Evolutionary conservation across 1,139 yeast genomes (phyloP), one percentile per base, ranked within the genome.

Genomic region (Scheffersomyces cryptocercus): DNA sequence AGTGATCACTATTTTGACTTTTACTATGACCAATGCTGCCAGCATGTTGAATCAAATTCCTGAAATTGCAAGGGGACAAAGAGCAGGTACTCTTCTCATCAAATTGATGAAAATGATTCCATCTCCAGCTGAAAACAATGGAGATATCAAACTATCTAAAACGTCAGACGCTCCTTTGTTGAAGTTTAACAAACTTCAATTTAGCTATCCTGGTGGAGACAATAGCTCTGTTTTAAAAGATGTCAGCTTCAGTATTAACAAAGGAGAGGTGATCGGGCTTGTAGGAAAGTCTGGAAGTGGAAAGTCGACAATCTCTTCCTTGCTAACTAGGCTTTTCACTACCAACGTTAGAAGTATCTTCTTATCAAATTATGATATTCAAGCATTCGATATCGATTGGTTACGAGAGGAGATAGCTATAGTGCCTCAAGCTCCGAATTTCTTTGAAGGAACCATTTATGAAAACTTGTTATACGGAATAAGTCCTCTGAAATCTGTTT

Each of bases 241-340:
- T 15, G 50, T 82, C 2, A 59, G 61, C 10, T 68, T 87, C 38
- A 43, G 47, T 0, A 58, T 88, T 1, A 44, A 55, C 1, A 61
- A 65, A 12, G 77, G 79, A 29, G 77, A 81, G 47, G 71, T 78
- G 1, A 69, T 85, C 33, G 91, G 86, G 1, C 62, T 88, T 4
- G 78, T 83, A 10, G 96, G 96, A 1, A 81, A 76, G 44, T 85
- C 95, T 6, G 96, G 96, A 0, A 77, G 84, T 16, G 96, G 96
- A 0, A 88, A 88, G 62, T 84, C 93, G 0, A 87, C 96, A 0
- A 55, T 88, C 3, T 59, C 79, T 0, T 70, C 76, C 2, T 55
- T 88, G 7, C 51, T 87, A 0, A 65, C 81, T 3, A 70, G 86
- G 38, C 63, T 88, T 7, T 81, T 79, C 52, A 63, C 61, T 4